Evolutionary conservation across 352 stramenopile genomes (phyloP).

Genomic region (Phytophthora sp.): DNA sequence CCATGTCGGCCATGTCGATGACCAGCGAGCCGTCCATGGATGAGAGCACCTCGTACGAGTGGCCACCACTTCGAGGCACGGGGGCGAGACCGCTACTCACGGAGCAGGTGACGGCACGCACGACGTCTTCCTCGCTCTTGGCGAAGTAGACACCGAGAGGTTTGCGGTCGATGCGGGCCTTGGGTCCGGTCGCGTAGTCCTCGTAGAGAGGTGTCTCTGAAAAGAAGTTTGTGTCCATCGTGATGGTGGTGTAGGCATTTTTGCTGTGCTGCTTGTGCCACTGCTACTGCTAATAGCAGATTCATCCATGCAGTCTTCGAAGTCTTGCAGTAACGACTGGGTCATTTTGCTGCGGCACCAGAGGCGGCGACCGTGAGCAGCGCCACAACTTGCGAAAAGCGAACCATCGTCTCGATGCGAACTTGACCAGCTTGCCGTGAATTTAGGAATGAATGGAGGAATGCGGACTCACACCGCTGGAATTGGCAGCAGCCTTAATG

Average conservation of each 20-base stretch:
- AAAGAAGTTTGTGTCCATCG: slow-evolving; percentile 41
- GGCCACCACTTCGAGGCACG: slow-evolving; percentile 54
- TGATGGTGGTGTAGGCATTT: slow-evolving; percentile 23
- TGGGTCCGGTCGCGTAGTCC: slow-evolving; percentile 59
- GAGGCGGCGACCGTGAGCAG: slow-evolving; percentile 19
- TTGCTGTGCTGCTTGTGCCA: no score
- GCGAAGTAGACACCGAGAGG: slow-evolving; percentile 59
- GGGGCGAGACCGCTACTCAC: slow-evolving; percentile 39
- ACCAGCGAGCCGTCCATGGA: slow-evolving; percentile 63
- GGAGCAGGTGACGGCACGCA: slow-evolving; percentile 47
- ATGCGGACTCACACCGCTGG: not conserved
- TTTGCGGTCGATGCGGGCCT: slow-evolving; percentile 48
- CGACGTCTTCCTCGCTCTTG: slow-evolving; percentile 44
- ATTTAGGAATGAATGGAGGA: slow-evolving; percentile 40
- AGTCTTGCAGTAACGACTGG: slow-evolving; percentile 20
- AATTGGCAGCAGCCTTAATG: not conserved
- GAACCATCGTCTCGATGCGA: slow-evolving; percentile 16
- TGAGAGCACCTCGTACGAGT: slow-evolving; percentile 64
- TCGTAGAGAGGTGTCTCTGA: slow-evolving; percentile 38
- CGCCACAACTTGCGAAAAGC: slow-evolving; percentile 15
- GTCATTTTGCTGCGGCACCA: slow-evolving; percentile 6
- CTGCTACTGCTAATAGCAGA: slow-evolving; percentile 6
- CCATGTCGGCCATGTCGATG: slow-evolving; percentile 68
- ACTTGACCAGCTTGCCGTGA: slow-evolving; percentile 10
- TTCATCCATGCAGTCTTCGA: slow-evolving; percentile 36